Evolutionary conservation across 2,329 filamentous ascomycete species (phyloP), one percentile per base, ranked within the genome.

Genomic region (Penicillium sumatraense): DNA sequence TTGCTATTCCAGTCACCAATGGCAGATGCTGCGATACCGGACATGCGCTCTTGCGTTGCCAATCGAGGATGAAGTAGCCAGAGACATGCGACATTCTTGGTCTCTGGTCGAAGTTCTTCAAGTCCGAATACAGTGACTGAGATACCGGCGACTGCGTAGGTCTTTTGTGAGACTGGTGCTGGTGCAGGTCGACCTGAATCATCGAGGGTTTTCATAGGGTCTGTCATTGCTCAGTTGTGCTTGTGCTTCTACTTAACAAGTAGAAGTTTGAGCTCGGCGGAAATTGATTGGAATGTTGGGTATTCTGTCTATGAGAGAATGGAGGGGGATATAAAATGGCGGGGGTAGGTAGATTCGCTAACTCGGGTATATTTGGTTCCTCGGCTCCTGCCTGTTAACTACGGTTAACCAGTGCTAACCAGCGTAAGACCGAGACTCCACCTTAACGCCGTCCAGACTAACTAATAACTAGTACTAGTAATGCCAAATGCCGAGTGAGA

Each of bases 11-110:
- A 96, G 8, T 86, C 83, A n/a, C 78, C 74, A 47, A 97, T 81
- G 11, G 86, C 80, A 5, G 84, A 82, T n/a, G 81, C 77, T 2
- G 91, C 93, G 51, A 95, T 83, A 24, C 85, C 85, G 1, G 81
- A 80, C 93, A 98, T 97, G 59, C 83, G 83, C 52, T 85, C 84
- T 68, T 89, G 87, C 0, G 80, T 85, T 51, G 87, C 82, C 0
- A 89, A 81, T 21, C 95, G 86, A 2, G 90, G 90, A 70, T 98
- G 92, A 16, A 97, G 84, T 11, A 98, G 86, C 91, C 93, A 97
- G n/a, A 98, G 83, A 66, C 89, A 90, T 21, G 91, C 87, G 31
- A 96, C 78, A 27, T 80, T 76, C 5, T 72, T 73, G 3, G 81
- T 77, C 13, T 81, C 74, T 13, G 69, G n/a, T 1, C 86, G 78